Base-by-base conservation (phyloP, 257 asterid species). In the Solanum dulcamara region DNA sequence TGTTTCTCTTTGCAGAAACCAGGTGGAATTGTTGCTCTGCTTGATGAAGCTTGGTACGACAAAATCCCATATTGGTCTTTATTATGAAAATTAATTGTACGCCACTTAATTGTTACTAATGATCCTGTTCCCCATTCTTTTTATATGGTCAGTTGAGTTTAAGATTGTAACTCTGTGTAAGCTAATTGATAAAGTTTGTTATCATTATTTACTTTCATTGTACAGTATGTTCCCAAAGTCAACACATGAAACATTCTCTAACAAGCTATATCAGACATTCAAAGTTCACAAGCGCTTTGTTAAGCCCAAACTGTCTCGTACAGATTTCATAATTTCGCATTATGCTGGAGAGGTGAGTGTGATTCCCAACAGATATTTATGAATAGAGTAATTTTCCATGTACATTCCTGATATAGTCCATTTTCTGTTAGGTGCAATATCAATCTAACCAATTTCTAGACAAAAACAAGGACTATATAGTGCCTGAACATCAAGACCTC, bases 201-300 rank as follows among this genome's bases (percentile, higher is more conserved):
- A 50, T 75, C 87, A 87, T 86, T 77, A 72, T 85, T 50, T 85
- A 51, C 79, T 82, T 88, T 50, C 77, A 86, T 72, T 80, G 84
- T 92, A 89, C 98, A 95, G 99, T 87, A 96, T 96, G 99, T 96
- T 96, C 88, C 99, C 99, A 57, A 96, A 96, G 91, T 96, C 99
- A 84, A 96, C 98, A 44, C 98, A 92, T 32, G 99, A 96, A 92
- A 96, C 99, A 84, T 95, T 96, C 89, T 91, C 98, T 46, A 96
- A 95, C 90, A 96, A 96, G 91, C 96, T 96, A 86, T 96, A 93
- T 88, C 98, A 94, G 94, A 96, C 97, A 32, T 96, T 95, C 93
- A 96, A 93, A 93, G 91, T 42, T 87, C 90, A 93, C 88, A 96
- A 96, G 94, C 97, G 99, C 90, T 95, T 96, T 85, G 44, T 96